Percentiles rank a stretch among this genome's conserved stretches.
Evolutionary conservation across 306 rosid species (phyloP).

Genomic region (Luffa aegyptiaca): DNA sequence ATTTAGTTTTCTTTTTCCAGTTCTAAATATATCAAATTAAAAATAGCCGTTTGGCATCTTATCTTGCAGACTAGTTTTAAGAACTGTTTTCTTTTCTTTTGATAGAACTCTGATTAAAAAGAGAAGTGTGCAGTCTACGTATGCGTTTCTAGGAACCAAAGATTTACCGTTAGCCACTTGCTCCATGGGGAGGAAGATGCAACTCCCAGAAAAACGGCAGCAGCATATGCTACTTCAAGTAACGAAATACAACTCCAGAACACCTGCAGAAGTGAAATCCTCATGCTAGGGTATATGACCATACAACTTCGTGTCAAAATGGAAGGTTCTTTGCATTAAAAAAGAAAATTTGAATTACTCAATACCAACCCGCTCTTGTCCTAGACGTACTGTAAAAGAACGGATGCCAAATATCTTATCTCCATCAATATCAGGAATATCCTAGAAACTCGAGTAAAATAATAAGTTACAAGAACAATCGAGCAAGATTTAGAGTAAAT

Average conservation of each 20-base stretch:
- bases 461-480: background rate
- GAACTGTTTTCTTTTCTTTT: background rate
- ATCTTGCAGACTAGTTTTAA: background rate
- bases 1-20: background rate
- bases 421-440: conserved; percentile 95
- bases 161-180: conserved; percentile 63
- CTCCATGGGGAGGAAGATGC: conserved; percentile 65
- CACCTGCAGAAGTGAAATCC: conserved; percentile 36
- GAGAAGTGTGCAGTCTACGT: background rate
- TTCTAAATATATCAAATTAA: background rate
- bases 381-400: conserved; percentile 81
- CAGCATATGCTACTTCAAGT: conserved; percentile 75
- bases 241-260: conserved; percentile 86
- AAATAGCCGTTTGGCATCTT: background rate
- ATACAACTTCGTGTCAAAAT: background rate
- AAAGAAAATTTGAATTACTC: conserved; percentile 5
- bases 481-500: conserved; percentile 3
- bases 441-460: conserved; percentile 29
- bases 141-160: conserved; percentile 4
- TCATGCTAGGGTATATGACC: background rate
- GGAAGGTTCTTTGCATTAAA: conserved; percentile 7
- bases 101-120: background rate
- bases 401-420: conserved; percentile 72
- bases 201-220: conserved; percentile 66
- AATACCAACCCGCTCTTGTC: conserved; percentile 62